These are phyloP conservation scores for Verticillium nonalfalfae DNA, from an alignment of 2,329 filamentous ascomycete genomes.

Conservation along the genomic window DNA sequence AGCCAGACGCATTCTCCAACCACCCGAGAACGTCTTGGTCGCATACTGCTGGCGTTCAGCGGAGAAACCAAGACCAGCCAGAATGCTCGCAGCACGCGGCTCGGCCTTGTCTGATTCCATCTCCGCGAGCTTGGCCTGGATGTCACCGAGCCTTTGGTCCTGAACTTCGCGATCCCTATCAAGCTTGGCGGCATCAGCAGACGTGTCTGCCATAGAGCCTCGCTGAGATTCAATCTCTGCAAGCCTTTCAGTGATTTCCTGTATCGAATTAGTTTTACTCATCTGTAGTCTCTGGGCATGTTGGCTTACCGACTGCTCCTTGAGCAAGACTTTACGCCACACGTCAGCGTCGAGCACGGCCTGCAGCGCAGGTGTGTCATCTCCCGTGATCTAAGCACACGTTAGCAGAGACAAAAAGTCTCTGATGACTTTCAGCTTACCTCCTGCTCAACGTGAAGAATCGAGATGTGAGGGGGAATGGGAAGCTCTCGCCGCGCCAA, in stretches of 20 bases:
- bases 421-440: constrained; percentile 34
- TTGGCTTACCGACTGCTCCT: constrained; percentile 69
- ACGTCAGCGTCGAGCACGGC: constrained; percentile 96
- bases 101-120: constrained; percentile 99
- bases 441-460: constrained; percentile 98
- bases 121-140: constrained; percentile 86
- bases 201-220: constrained; percentile 80
- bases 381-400: constrained; percentile 67
- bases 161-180: constrained; percentile 85
- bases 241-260: constrained; percentile 74
- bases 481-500: constrained; percentile 88
- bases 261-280: constrained; percentile 16
- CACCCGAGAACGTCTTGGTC: constrained; percentile 97
- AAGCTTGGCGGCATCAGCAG: constrained; percentile 76
- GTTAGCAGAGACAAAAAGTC: background rate
- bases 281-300: too few relatives aligned
- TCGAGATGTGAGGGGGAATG: constrained; percentile 95
- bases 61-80: constrained; percentile 96
- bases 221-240: constrained; percentile 72
- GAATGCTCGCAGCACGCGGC: constrained; percentile 87
- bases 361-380: constrained; percentile 91
- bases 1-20: constrained; percentile 98
- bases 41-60: constrained; percentile 84
- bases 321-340: constrained; percentile 92
- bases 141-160: constrained; percentile 83